A percentile compares a stretch with the other conserved stretches of the same genome.
phyloP scores from a whole-genome alignment of 306 rosid genomes.

The Quercus ilex region DNA sequence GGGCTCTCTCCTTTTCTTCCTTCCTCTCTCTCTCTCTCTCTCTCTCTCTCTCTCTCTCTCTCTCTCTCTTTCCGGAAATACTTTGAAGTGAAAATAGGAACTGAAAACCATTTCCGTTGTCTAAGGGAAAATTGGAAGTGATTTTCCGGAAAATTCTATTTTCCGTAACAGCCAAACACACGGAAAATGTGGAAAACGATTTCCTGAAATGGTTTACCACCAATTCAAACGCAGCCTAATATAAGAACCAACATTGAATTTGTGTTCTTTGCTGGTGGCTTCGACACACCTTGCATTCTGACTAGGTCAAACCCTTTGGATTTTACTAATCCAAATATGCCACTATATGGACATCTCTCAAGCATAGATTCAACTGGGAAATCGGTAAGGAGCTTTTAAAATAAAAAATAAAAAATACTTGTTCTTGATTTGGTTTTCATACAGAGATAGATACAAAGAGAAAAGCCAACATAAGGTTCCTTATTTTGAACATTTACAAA shows the following conservation, averaged over 20 bases:
- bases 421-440: neutral
- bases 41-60: too few species aligned
- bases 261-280: slow-evolving; percentile 68
- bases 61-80: too few species aligned
- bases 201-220: too few species aligned
- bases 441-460: neutral
- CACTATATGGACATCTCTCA: slow-evolving; percentile 75
- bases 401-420: neutral
- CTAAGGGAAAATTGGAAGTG: too few species aligned
- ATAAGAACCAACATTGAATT: slow-evolving; percentile 80
- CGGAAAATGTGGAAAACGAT: too few species aligned
- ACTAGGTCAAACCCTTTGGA: slow-evolving; percentile 40
- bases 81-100: too few species aligned
- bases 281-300: slow-evolving; percentile 53
- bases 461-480: neutral
- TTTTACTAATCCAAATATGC: slow-evolving; percentile 62
- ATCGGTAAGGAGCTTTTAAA: slow-evolving; percentile 35
- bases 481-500: neutral
- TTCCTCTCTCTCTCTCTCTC: too few species aligned
- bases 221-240: slow-evolving; percentile 3
- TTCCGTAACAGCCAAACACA: too few species aligned
- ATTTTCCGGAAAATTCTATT: too few species aligned
- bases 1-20: too few species aligned
- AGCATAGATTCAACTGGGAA: slow-evolving; percentile 64
- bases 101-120: too few species aligned